Evolutionary conservation across 495 filamentous ascomycete genomes (phyloP), one percentile per base, ranked within the genome.

Genomic region (Penicillium cataractarum): DNA sequence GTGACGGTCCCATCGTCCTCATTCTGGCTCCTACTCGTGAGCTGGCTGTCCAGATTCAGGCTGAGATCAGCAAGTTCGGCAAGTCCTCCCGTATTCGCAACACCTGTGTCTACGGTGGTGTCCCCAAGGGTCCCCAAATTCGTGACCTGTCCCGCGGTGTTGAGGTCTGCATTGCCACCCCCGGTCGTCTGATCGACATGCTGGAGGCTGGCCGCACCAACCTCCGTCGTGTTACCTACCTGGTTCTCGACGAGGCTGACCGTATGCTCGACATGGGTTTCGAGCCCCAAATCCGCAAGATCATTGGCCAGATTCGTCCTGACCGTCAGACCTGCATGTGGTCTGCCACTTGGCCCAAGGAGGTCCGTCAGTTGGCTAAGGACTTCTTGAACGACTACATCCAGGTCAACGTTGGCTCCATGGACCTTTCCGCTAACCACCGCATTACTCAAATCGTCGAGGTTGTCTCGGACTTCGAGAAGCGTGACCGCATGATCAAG

Each of bases 181-280:
- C 95, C 22, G 95, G 95, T 72, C 93, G 95, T 83, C 78, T 99
- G 63, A 99, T 99, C 65, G 95, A 99, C 70, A 99, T 99, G 95
- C 82, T 99, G 37, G 95, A 99, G 76, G 90, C 91, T 66, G 93
- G 92, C 68, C 96, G 96, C 78, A 99, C 95, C 66, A 99, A 99
- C 81, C 90, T 99, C 62, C 92, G 95, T 59, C 95, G 95, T 78
- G 93, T 99, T 58, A 99, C 95, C 24, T 99, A 97, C 75, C 87
- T 99, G 35, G 92, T 99, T 63, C 89, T 99, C 39, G 95, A 99
- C 69, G 95, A 99, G 85, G 95, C 95, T 74, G 95, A 99, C 83
- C 96, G 96, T 78, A 98, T 99, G 95, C 83, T 99, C 81, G 95
- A 99, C 82, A 98, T 99, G 95, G 95, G 95, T 89, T 99, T 99